Conservation (phyloP, 768 basidiomycete species). For the Suillus spraguei region DNA sequence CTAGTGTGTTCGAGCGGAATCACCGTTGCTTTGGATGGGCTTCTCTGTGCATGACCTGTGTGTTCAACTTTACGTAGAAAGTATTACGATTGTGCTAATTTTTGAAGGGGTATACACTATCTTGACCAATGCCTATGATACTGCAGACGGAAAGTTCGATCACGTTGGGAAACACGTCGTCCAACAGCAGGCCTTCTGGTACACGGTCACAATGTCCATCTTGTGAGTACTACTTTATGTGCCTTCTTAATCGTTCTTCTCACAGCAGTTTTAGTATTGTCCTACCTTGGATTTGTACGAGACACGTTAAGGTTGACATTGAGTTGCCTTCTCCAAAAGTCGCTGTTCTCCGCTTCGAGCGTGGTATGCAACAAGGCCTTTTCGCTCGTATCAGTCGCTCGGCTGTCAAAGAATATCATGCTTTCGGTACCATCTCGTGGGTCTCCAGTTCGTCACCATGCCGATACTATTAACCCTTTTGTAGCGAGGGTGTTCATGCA, state of each 20-base stretch:
- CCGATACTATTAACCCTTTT: constrained; percentile 15
- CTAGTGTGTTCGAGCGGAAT: constrained; percentile 76
- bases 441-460: constrained; percentile 23
- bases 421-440: constrained; percentile 78
- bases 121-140: constrained; percentile 64
- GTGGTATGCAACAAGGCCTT: constrained; percentile 85
- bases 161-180: constrained; percentile 54
- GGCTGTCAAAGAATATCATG: constrained; percentile 80
- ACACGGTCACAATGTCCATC: constrained; percentile 68
- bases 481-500: constrained; percentile 69
- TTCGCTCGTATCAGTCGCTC: constrained; percentile 73
- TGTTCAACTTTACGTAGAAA: constrained; percentile 12
- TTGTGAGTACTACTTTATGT: no score
- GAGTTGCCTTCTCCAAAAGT: no score
- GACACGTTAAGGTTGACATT: no score
- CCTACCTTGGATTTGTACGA: no score
- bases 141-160: constrained; percentile 57
- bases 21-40: constrained; percentile 82
- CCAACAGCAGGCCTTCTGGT: constrained; percentile 79
- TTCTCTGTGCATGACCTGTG: constrained; percentile 53
- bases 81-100: constrained; percentile 6
- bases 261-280: no score
- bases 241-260: no score
- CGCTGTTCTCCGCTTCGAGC: constrained; percentile 75
- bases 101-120: constrained; percentile 66